Evolutionary conservation across 345 rosid species (phyloP).

Genomic region (Brassica nigra): DNA sequence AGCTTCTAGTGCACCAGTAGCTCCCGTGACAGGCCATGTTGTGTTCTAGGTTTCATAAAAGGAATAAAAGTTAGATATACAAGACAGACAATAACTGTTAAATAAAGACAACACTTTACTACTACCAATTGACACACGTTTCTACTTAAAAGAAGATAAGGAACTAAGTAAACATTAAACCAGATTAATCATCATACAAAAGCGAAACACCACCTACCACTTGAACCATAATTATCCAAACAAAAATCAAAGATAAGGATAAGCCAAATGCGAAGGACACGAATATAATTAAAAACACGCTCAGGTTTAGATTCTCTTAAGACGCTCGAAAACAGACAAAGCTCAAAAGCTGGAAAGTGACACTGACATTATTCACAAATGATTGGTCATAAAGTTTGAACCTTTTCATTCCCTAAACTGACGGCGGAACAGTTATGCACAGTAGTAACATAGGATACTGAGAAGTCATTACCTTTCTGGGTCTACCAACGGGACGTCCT

Average conservation of each 20-base stretch:
- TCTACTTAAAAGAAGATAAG: neutral
- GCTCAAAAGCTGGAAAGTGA: conserved; percentile 30
- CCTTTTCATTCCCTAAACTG: neutral
- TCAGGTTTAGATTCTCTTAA: conserved; percentile 6
- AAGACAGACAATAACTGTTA: conserved; percentile 3
- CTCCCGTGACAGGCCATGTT: neutral
- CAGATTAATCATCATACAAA: neutral
- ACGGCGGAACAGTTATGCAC: neutral
- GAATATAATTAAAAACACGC: conserved; percentile 17
- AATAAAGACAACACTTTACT: neutral
- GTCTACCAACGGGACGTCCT: conserved; percentile 41
- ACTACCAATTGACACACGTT: neutral
- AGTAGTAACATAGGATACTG: neutral
- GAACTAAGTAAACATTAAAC: neutral
- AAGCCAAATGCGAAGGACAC: neutral
- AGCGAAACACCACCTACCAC: conserved; percentile 26
- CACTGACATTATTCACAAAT: conserved; percentile 23
- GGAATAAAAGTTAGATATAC: neutral
- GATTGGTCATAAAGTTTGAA: conserved; percentile 16
- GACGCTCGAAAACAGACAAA: conserved; percentile 18
- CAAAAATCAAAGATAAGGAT: neutral
- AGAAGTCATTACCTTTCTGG: conserved; percentile 56
- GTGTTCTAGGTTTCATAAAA: conserved; percentile 22
- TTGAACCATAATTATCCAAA: conserved; percentile 17
- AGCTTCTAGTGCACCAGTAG: conserved; percentile 36